Base-by-base conservation (phyloP, 148 eudicot genomes). In the Agrostemma githago region DNA sequence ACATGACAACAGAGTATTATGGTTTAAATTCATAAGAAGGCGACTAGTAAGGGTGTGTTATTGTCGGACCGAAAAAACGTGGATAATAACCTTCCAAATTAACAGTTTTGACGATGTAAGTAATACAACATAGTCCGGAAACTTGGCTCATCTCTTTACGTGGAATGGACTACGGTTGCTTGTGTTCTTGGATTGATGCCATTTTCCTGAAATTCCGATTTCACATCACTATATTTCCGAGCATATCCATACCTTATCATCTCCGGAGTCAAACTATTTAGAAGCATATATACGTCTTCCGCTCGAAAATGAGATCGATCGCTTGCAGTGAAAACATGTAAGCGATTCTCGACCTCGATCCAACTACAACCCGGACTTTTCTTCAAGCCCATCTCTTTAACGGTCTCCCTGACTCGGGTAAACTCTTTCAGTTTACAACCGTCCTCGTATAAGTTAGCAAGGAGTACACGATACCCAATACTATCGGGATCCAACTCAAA, bases 341-440 rank as follows among this genome's bases (percentile, higher is more conserved):
- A 70, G 78, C 77, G 81, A 39, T 70, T 77, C 65, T 72, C 71
- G 58, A 79, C 81, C 66, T 83, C 86, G 56, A 86, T 83, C 84
- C 83, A 72, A 74, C 88, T 86, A 72, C 80, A 81, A 43, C 85
- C 85, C 60, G 85, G 82, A 76, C 65, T 78, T 74, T 79, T 85
- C 72, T 71, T 79, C 69, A 85, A 66, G 39, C 83, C 83, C 76
- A 72, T 81, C 1, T 66, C 76, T 77, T 79, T 83, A 64, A 85
- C 84, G 46, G 56, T 65, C 43, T 70, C 76, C 76, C 85, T 82
- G 61, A 76, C 66, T 38, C 69, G 61, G 0, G 34, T 61, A 72
- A 82, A 81, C 19, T 83, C 85, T 5, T 72, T 73, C 82, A 82
- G 76, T 69, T 79, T 81, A 37, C 80, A 70, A 6, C 73, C 79